These are phyloP conservation scores for Polytrichum formosum DNA, from an alignment of 225 moss, liverwort and hornwort genomes.

Conservation along the genomic window DNA sequence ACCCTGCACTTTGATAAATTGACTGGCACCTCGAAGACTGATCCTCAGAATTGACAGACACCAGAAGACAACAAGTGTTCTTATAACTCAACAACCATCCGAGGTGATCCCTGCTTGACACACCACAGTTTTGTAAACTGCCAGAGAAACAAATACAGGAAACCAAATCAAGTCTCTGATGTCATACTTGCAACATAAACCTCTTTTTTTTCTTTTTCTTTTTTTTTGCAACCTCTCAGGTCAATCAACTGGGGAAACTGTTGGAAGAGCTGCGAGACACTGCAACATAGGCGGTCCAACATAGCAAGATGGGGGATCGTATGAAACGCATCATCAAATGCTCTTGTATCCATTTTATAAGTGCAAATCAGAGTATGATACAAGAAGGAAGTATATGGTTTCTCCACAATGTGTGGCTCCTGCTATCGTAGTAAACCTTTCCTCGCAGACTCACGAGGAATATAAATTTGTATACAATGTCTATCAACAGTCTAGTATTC, in stretches of 20 bases:
- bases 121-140: no score
- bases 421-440: conserved; percentile 4
- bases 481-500: not conserved
- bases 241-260: conserved; percentile 42
- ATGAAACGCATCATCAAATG: not conserved
- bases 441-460: conserved; percentile 3
- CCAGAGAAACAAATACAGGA: no score
- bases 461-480: conserved; percentile 10
- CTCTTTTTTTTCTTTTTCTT: no score
- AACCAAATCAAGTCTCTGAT: no score
- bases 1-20: no score
- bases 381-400: conserved; percentile 3
- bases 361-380: conserved; percentile 9
- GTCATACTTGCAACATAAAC: no score
- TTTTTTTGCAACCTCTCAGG: conserved; percentile 9
- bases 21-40: no score
- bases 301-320: not conserved
- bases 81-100: no score
- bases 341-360: conserved; percentile 5
- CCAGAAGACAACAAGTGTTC: no score
- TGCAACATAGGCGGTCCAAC: conserved; percentile 4
- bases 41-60: no score
- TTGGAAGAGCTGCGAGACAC: conserved; percentile 38
- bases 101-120: no score
- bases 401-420: conserved; percentile 7